These are phyloP conservation scores for Actinomucor elegans DNA, from an alignment of 371 early-diverging fungal genomes.

Conservation along the genomic window DNA sequence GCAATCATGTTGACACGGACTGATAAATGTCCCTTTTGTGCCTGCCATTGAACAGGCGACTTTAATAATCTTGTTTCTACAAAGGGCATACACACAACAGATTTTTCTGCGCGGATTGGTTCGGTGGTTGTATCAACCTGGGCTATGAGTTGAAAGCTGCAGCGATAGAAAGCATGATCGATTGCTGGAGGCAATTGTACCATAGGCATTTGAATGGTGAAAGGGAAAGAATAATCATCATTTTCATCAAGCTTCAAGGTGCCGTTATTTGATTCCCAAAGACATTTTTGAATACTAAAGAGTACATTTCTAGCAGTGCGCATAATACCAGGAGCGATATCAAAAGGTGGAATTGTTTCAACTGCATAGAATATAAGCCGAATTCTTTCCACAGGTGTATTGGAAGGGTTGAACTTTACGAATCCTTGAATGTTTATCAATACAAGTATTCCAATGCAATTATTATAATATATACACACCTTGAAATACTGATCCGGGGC, in stretches of 20 bases:
- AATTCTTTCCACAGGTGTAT: slow-evolving; percentile 4
- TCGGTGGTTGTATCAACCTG: slow-evolving; percentile 2
- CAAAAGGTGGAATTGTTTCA: slow-evolving; percentile 15
- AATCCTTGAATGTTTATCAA: not conserved
- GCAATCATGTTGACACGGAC: slow-evolving; percentile 5
- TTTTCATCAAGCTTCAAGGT: not conserved
- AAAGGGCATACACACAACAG: slow-evolving; percentile 19
- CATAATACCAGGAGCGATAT: not conserved
- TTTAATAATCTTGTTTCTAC: slow-evolving; percentile 20
- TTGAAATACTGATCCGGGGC: slow-evolving; percentile 32
- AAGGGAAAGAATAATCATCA: slow-evolving; percentile 4
- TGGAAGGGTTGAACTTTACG: slow-evolving; percentile 9
- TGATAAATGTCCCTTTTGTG: slow-evolving; percentile 6
- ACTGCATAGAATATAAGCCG: slow-evolving; percentile 16
- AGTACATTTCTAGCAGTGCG: not conserved
- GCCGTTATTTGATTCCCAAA: slow-evolving; percentile 6
- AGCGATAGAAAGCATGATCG: not conserved
- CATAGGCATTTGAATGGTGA: slow-evolving; percentile 25
- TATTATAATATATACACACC: slow-evolving; percentile 5
- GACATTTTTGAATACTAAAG: slow-evolving; percentile 7
- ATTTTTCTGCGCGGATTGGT: not conserved
- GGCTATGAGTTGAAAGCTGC: slow-evolving; percentile 14
- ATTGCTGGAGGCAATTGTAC: slow-evolving; percentile 20
- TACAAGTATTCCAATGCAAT: not conserved
- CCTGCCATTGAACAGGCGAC: not conserved